Evolutionary conservation across 1,284 basidiomycete genomes (phyloP).

Genomic region (Caloboletus firmus): DNA sequence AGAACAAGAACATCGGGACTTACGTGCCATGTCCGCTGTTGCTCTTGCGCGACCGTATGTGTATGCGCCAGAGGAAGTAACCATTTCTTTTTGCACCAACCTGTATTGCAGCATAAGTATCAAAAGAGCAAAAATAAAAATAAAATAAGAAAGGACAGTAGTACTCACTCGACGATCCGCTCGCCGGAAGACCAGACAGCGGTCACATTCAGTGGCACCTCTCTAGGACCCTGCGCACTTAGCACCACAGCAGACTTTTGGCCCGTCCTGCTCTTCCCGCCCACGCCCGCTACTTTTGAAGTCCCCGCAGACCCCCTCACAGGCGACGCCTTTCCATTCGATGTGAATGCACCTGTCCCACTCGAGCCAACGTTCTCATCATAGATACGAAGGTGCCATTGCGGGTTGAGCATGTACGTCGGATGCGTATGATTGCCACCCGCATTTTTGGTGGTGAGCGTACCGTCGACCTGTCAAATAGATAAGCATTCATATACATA

Average conservation of each 20-base stretch:
- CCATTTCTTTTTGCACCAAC: constrained; percentile 64
- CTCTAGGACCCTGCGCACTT: constrained; percentile 57
- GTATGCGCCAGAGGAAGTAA: constrained; percentile 78
- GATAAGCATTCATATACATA: constrained; percentile 8
- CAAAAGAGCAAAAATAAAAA: not conserved
- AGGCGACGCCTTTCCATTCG: not conserved
- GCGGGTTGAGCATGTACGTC: constrained; percentile 89
- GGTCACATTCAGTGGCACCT: constrained; percentile 75
- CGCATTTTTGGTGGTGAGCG: constrained; percentile 68
- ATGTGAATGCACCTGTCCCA: not conserved
- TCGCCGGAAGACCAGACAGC: constrained; percentile 75
- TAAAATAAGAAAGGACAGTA: not conserved
- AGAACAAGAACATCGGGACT: constrained; percentile 21
- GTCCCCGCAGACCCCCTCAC: not conserved
- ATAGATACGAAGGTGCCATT: constrained; percentile 70
- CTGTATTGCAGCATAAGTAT: constrained; percentile 34
- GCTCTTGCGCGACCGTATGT: constrained; percentile 73
- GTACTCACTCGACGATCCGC: constrained; percentile 71
- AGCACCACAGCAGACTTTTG: constrained; percentile 50
- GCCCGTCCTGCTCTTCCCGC: not conserved
- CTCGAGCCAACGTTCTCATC: constrained; percentile 8
- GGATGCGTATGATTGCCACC: constrained; percentile 83
- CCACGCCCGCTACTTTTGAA: not conserved
- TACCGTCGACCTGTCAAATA: constrained; percentile 52
- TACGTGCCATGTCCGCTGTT: constrained; percentile 55